These are phyloP conservation scores for Fusarium poae DNA, from an alignment of 2,329 filamentous ascomycete species.

Conservation along the genomic window DNA sequence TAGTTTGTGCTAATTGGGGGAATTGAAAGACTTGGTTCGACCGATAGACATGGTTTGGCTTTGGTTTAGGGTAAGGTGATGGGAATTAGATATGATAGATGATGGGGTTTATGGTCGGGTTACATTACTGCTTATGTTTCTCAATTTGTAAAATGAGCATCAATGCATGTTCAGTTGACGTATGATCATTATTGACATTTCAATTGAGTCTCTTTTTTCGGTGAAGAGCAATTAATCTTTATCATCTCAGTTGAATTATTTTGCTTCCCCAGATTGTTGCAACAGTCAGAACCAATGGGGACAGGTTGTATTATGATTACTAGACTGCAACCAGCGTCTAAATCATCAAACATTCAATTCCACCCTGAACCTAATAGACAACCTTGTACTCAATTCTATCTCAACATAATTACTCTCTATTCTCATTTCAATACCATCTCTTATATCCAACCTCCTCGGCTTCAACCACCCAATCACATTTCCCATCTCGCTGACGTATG, in stretches of 20 bases:
- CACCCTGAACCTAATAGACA: background rate
- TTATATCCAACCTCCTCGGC: conserved; percentile 32
- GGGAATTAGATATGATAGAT: background rate
- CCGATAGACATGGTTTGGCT: background rate
- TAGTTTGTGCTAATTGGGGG: conserved; percentile 13
- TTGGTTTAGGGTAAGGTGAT: conserved; percentile 26
- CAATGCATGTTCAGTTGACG: background rate
- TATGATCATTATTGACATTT: background rate
- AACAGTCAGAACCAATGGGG: conserved; percentile 37
- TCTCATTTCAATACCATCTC: background rate
- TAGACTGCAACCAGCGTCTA: conserved; percentile 17
- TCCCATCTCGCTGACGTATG: conserved; percentile 36
- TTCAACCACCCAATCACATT: conserved; percentile 25
- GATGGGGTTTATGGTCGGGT: background rate
- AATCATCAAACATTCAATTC: conserved; percentile 6
- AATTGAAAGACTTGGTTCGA: background rate
- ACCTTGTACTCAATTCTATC: background rate
- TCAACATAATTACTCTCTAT: background rate
- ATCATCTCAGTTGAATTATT: background rate
- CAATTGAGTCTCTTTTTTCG: background rate
- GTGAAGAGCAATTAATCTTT: background rate
- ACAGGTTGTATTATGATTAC: conserved; percentile 44
- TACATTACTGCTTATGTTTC: conserved; percentile 8
- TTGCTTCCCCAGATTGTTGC: background rate
- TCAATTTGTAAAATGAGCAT: background rate